phyloP scores from a whole-genome alignment of 768 basidiomycete species.

The Suillus brevipes region DNA sequence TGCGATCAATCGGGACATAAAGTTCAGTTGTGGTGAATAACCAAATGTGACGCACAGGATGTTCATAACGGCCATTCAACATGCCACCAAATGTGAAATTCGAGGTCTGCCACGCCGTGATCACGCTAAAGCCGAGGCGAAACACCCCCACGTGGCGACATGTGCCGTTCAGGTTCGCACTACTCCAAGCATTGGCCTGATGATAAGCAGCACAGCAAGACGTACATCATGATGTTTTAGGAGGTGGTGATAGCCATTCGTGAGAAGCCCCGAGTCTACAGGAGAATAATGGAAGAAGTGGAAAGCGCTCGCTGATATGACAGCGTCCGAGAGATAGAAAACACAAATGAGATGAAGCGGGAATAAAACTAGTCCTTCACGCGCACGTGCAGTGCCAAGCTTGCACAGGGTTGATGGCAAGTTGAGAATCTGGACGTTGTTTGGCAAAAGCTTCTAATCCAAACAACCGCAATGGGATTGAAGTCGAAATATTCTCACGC shows the following conservation, averaged over 20 bases:
- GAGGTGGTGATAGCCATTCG: neutral
- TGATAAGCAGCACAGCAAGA: neutral
- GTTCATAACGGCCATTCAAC: conserved; percentile 1
- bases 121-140: neutral
- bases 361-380: neutral
- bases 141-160: neutral
- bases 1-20: neutral
- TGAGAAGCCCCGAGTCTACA: neutral
- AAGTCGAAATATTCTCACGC: neutral
- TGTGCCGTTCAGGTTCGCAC: neutral
- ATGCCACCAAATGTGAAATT: neutral
- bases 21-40: neutral
- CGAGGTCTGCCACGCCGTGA: neutral
- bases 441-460: conserved; percentile 28
- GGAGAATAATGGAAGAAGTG: neutral
- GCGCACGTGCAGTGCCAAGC: neutral
- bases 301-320: neutral
- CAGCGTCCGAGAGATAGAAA: neutral
- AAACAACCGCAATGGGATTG: conserved; percentile 23
- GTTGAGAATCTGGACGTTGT: conserved; percentile 16
- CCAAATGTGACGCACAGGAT: neutral
- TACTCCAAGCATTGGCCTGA: neutral
- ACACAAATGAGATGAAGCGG: neutral
- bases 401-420: neutral
- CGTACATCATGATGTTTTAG: neutral